Evolutionary conservation across 805 yeast genomes (phyloP).

Genomic region (Yarrowia sp.): DNA sequence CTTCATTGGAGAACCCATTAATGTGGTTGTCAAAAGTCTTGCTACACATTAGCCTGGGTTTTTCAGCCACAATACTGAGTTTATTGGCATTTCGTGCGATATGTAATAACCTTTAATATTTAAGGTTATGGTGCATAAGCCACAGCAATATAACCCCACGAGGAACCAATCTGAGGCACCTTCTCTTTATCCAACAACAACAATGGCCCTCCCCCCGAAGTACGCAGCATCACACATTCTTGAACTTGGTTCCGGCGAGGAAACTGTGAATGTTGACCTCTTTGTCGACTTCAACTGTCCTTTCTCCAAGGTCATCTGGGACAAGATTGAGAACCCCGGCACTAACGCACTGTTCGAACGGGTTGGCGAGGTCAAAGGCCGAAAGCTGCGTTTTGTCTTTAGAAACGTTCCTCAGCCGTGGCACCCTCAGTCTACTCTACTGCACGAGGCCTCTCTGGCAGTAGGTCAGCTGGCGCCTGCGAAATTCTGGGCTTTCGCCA

Average conservation of each 20-base stretch:
- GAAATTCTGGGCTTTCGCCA: constrained; percentile 57
- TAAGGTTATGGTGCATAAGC: not conserved
- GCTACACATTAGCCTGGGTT: not conserved
- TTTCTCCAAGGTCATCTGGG: constrained; percentile 63
- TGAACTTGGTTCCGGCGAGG: constrained; percentile 30
- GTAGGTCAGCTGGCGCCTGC: constrained; percentile 56
- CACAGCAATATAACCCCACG: constrained; percentile 15
- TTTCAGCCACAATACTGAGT: not conserved
- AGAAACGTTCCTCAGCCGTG: constrained; percentile 84
- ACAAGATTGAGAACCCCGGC: constrained; percentile 46
- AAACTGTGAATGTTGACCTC: constrained; percentile 51
- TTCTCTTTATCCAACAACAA: not conserved
- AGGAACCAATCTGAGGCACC: too few species aligned
- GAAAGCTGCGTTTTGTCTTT: constrained; percentile 58
- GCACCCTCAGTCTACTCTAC: constrained; percentile 71
- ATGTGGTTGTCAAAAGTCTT: too few species aligned
- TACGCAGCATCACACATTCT: constrained; percentile 29
- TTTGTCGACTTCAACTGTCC: constrained; percentile 76
- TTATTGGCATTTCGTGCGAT: not conserved
- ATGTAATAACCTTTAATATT: not conserved
- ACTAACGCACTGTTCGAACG: constrained; percentile 50
- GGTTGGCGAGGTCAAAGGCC: constrained; percentile 47
- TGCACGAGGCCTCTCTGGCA: constrained; percentile 71
- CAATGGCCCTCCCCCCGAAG: constrained; percentile 33
- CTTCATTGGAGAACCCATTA: too few species aligned